Conservation (phyloP, 139 green algal species). For the Nannochloris sp. region DNA sequence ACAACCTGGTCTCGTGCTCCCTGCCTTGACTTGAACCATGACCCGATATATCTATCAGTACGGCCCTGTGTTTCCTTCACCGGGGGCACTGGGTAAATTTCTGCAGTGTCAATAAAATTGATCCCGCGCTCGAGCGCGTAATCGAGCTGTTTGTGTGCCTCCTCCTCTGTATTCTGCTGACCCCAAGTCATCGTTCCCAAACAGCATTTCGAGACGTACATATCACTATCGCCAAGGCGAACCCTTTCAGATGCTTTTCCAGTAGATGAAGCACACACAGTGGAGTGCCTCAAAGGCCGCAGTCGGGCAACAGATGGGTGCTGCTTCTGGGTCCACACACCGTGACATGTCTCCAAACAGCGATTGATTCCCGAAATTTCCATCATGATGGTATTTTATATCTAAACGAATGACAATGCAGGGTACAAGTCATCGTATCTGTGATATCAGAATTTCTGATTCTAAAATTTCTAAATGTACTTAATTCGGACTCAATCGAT, state of each 20-base stretch:
- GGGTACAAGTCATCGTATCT: too few relatives aligned
- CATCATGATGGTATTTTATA: too few relatives aligned
- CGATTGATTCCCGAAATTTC: too few relatives aligned
- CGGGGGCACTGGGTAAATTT: conserved; percentile 73
- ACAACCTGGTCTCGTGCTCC: conserved; percentile 57
- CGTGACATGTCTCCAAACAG: too few relatives aligned
- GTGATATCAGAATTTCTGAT: too few relatives aligned
- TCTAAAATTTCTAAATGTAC: too few relatives aligned
- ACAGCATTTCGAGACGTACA: conserved; percentile 19
- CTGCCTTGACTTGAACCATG: conserved; percentile 55
- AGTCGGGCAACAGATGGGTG: too few relatives aligned
- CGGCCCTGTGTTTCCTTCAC: conserved; percentile 49
- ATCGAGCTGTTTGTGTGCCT: conserved; percentile 51
- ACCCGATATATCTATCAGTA: conserved; percentile 76
- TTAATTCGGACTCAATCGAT: too few relatives aligned
- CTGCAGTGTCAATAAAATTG: conserved; percentile 87
- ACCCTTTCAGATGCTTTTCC: conserved; percentile 7
- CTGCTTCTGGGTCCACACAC: too few relatives aligned
- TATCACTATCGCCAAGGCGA: conserved; percentile 15
- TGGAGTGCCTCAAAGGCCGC: not conserved
- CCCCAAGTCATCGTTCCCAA: conserved; percentile 86
- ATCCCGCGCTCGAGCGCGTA: conserved; percentile 50
- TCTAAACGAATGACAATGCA: too few relatives aligned
- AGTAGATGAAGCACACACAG: not conserved
- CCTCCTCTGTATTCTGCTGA: conserved; percentile 53